Evolutionary conservation across 129 eudicot species (phyloP), one percentile per base, ranked within the genome.

Genomic region (Flaveria sonorensis): DNA sequence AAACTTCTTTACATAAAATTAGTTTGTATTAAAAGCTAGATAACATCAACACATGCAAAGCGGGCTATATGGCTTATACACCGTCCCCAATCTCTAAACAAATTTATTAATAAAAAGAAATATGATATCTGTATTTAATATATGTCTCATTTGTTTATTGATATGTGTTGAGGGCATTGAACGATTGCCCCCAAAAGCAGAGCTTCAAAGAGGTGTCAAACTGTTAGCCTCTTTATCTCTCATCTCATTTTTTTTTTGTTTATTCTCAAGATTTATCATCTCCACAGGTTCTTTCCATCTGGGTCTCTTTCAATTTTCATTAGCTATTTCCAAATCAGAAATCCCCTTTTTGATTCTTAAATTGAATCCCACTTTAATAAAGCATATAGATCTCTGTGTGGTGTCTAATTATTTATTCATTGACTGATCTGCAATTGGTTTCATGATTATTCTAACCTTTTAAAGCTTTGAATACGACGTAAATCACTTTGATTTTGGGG

Each of bases 391-490:
- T 73, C 78, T 80, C 69, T 73, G 79, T 64, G 56, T 48, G 53
- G 16, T 1, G 78, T 63, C 18, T 73, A 72, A 73, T 72, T 80
- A 67, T 73, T 73, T 72, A 73, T 80, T 70, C 82, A 78, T 80
- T 80, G 83, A 80, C 83, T 80, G 83, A 63, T 80, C 79, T 28
- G 28, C 79, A 65, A 73, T 80, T 80, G 74, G 83, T 77, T 82
- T 85, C 16, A 82, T 85, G 84, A 85, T 85, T 36, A 36, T 36
- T 82, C 75, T 75, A 61, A 65, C 79, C 83, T 82, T 85, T 85
- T 73, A 69, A 70, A 80, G 61, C 84, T 63, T 79, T 83, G 80
- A 83, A 59, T 77, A 62, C 63, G 87, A 83, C 76, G 82, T 83
- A 76, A 61, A 55, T 13, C 73, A 76, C 85, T 80, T 81, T 72